phyloP scores from a whole-genome alignment of 805 yeast species.

The Ogataea allantospora region DNA sequence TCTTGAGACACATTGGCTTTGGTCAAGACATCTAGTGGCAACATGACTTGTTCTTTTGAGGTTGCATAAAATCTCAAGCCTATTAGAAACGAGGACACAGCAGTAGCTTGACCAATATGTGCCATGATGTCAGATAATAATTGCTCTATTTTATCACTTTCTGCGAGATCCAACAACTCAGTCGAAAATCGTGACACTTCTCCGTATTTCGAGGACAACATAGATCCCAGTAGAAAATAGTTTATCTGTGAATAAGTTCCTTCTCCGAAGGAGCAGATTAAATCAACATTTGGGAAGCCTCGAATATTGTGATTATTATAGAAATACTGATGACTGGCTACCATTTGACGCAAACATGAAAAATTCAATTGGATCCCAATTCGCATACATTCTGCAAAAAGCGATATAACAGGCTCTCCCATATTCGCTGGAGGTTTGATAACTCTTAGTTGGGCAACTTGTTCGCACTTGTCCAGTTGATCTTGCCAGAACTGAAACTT shows the following conservation, averaged over 20 bases:
- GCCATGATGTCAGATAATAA: slow-evolving; percentile 62
- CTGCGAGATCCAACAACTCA: slow-evolving; percentile 45
- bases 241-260: slow-evolving; percentile 74
- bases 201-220: slow-evolving; percentile 55
- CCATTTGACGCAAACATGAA: slow-evolving; percentile 54
- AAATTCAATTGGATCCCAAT: slow-evolving; percentile 51
- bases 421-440: slow-evolving; percentile 1
- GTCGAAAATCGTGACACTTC: slow-evolving; percentile 47
- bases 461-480: slow-evolving; percentile 43
- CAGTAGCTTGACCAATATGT: slow-evolving; percentile 80
- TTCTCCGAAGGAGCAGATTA: slow-evolving; percentile 75
- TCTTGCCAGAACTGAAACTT: slow-evolving; percentile 78
- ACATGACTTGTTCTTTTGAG: slow-evolving; percentile 46
- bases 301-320: slow-evolving; percentile 46
- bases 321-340: slow-evolving; percentile 58
- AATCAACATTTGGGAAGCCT: slow-evolving; percentile 42
- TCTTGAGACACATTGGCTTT: slow-evolving; percentile 61
- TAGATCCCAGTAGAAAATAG: slow-evolving; percentile 59
- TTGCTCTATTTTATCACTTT: slow-evolving; percentile 25
- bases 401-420: slow-evolving; percentile 64
- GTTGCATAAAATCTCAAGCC: slow-evolving; percentile 59
- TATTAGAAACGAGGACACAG: slow-evolving; percentile 62
- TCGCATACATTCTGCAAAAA: slow-evolving; percentile 52
- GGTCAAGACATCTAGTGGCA: slow-evolving; percentile 64
- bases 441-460: not conserved